Evolutionary conservation across 495 filamentous ascomycete genomes (phyloP), one percentile per base, ranked within the genome.

Genomic region (Stereocaulon alpinum): DNA sequence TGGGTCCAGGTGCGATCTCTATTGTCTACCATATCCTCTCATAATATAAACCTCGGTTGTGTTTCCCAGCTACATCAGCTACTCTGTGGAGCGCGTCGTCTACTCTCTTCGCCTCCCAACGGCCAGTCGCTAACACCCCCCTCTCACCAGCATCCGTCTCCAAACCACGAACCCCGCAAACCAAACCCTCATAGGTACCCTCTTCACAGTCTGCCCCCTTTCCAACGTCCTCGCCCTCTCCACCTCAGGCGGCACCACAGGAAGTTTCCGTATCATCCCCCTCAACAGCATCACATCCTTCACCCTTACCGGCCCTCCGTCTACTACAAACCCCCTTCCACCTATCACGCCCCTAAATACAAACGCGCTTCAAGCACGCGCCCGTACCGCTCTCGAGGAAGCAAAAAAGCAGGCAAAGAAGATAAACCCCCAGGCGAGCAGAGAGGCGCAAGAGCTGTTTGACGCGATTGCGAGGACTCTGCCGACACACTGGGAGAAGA

Each of bases 361-460:
- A 30, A 71, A 76, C 60, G 74, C 78, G 11, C 70, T 86, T 61
- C 74, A 74, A 62, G 64, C 71, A 12, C 74, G 83, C 11, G 82
- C 82, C 67, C 74, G 76, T 20, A 77, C 73, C 50, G 77, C 78
- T 11, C 66, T 85, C 18, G 67, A 70, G 40, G 76, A 78, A 40
- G 65, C 83, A 44, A 76, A 79, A 42, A 80, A 84, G 55, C 68
- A 70, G 17, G 80, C 82, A 55, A 72, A 75, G 17, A 77, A 69
- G 45, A 74, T 76, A 50, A 84, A 83, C 11, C 83, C 80, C 64
- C 82, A 80, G 7, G 85, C 87, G 17, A 82, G 74, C 32, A 79
- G 73, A 50, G 85, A 86, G 61, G 83, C 77, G 22, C 85, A 88
- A 68, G 85, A 86, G 45, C 76, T 88, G 14, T 88, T 86, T 62